These are phyloP conservation scores for Hansfordia pulvinata DNA, from an alignment of 2,329 filamentous ascomycete species.

Conservation along the genomic window DNA sequence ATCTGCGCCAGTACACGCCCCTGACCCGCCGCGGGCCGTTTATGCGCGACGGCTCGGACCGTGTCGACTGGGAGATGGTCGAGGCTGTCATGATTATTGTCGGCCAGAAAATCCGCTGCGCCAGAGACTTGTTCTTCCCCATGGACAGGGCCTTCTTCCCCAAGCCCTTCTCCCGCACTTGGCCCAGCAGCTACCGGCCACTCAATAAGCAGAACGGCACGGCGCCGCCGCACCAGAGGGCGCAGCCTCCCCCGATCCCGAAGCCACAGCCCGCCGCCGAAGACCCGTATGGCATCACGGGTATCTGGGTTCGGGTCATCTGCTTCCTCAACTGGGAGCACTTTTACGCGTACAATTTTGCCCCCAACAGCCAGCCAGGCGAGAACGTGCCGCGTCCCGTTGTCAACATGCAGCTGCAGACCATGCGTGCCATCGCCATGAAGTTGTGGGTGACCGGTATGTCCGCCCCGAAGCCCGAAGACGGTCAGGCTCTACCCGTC, in stretches of 20 bases:
- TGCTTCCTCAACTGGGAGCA: slow-evolving; percentile 55
- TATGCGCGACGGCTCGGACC: slow-evolving; percentile 41
- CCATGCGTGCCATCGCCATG: slow-evolving; percentile 58
- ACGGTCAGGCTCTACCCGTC: slow-evolving; percentile 45
- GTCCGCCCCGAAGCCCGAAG: slow-evolving; percentile 41
- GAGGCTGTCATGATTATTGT: slow-evolving; percentile 62
- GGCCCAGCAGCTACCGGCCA: slow-evolving; percentile 29
- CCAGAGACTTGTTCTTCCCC: slow-evolving; percentile 26
- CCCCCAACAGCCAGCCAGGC: slow-evolving; percentile 23
- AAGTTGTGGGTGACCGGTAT: slow-evolving; percentile 48
- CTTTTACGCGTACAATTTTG: slow-evolving; percentile 61
- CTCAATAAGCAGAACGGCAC: too few species aligned
- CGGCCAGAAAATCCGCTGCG: slow-evolving; percentile 43
- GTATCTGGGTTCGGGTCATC: slow-evolving; percentile 54
- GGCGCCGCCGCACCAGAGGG: too few species aligned
- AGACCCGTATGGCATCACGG: slow-evolving; percentile 60
- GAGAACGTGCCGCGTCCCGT: slow-evolving; percentile 31
- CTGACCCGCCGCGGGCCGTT: slow-evolving; percentile 60
- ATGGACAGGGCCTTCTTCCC: slow-evolving; percentile 40
- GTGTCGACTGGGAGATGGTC: slow-evolving; percentile 69
- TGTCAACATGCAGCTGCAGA: slow-evolving; percentile 51
- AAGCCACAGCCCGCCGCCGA: slow-evolving; percentile 30
- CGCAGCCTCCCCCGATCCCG: not conserved
- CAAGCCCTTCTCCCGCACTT: slow-evolving; percentile 40
- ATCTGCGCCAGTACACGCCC: slow-evolving; percentile 53